Evolutionary conservation across 257 asterid species (phyloP).

Genomic region (Lycium ferocissimum): DNA sequence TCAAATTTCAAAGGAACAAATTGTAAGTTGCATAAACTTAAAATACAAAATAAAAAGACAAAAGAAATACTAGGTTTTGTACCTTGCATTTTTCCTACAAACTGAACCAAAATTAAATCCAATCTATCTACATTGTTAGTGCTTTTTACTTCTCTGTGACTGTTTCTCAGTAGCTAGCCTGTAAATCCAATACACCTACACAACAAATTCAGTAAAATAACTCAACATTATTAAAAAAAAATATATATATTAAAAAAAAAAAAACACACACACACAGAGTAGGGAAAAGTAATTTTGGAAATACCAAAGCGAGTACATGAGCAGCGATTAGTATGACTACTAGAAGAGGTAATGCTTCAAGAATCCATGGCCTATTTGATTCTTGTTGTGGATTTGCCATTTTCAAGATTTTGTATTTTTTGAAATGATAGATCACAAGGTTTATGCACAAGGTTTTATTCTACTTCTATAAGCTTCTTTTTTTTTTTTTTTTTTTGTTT

Average conservation of each 20-base stretch:
- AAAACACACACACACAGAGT: neutral
- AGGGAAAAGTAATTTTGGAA: neutral
- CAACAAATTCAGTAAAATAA: neutral
- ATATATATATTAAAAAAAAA: too few relatives aligned
- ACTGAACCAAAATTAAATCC: neutral
- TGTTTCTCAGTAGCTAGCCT: slow-evolving; percentile 82
- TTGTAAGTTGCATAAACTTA: neutral
- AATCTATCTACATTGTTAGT: slow-evolving; percentile 34
- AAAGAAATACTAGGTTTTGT: slow-evolving; percentile 9
- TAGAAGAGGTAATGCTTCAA: slow-evolving; percentile 56
- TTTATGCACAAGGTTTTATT: too few relatives aligned
- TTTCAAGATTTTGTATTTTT: neutral
- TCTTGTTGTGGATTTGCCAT: slow-evolving; percentile 54
- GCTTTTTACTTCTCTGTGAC: slow-evolving; percentile 65
- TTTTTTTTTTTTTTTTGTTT: too few relatives aligned
- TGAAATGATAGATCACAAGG: too few relatives aligned
- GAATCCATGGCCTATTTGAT: slow-evolving; percentile 60
- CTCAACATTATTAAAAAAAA: too few relatives aligned
- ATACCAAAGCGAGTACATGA: slow-evolving; percentile 63
- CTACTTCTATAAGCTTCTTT: too few relatives aligned
- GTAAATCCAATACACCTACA: slow-evolving; percentile 85
- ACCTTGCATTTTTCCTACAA: slow-evolving; percentile 16
- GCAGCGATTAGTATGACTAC: slow-evolving; percentile 59
- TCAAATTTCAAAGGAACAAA: neutral
- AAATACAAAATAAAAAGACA: neutral